Conservation (phyloP, 148 eudicot genomes). For the Arbutus unedo region DNA sequence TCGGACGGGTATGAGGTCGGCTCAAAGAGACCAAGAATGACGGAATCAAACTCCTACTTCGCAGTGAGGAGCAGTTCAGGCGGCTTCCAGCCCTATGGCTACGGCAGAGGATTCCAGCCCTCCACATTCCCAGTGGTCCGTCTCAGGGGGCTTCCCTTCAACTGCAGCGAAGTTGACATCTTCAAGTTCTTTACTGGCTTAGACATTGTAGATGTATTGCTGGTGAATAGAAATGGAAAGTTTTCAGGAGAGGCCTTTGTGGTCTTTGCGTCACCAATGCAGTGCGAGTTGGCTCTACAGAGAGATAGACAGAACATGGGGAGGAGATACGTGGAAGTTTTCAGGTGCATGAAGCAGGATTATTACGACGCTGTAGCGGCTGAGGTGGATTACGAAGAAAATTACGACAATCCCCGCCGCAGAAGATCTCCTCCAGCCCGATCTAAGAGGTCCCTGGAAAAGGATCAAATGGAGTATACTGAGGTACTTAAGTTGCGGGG, state of each 20-base stretch:
- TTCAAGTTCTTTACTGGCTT: conserved; percentile 77
- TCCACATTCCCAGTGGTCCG: conserved; percentile 72
- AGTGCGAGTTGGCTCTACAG: conserved; percentile 69
- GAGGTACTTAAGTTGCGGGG: conserved; percentile 76
- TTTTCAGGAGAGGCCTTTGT: conserved; percentile 83
- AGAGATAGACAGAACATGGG: conserved; percentile 79
- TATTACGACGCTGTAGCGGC: conserved; percentile 82
- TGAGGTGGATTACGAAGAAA: conserved; percentile 62
- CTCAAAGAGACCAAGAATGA: conserved; percentile 99
- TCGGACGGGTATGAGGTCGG: conserved; percentile 95
- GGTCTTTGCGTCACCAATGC: conserved; percentile 63
- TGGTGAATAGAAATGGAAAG: conserved; percentile 63
- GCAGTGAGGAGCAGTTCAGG: conserved; percentile 73
- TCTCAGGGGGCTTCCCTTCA: conserved; percentile 82
- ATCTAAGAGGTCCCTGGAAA: conserved; percentile 56
- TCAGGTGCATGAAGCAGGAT: conserved; percentile 78
- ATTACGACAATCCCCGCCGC: conserved; percentile 34
- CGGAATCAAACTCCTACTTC: conserved; percentile 96
- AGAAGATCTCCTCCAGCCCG: conserved; percentile 53
- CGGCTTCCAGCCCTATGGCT: conserved; percentile 44
- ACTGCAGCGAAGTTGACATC: conserved; percentile 75
- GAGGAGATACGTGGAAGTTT: conserved; percentile 83
- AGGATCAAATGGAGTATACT: conserved; percentile 69
- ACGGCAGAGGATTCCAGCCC: conserved; percentile 45
- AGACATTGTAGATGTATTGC: conserved; percentile 75